Base-by-base conservation (phyloP, 78 protist species). In the Bodo saltans region DNA sequence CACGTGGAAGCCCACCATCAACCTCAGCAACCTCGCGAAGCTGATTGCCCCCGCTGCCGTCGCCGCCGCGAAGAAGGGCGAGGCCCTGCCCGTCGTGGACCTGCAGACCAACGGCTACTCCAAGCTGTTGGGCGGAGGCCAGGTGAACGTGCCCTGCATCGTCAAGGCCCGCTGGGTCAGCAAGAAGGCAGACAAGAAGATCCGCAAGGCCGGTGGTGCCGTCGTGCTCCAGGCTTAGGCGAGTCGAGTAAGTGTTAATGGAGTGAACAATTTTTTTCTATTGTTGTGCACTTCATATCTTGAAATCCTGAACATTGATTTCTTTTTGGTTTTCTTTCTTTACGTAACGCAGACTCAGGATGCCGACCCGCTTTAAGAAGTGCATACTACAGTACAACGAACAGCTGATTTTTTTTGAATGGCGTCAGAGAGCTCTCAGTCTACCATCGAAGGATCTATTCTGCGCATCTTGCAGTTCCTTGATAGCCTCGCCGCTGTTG, bases 51-150 rank as follows among this genome's bases (percentile, higher is more conserved):
- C 86, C 68, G 87, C 90, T 70, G 84, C 83, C 40, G 41, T 92
- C 39, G 37, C 35, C 37, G 85, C 85, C 41, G 75, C 74, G 78
- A 83, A 72, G 83, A 68, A 21, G 42, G 86, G 81, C 60, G 72
- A 32, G n/a, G 90, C 91, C 73, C 94, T 88, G n/a, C 98, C 97
- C 81, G 97, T 98, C 78, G 92, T 98, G 78, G 99, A 98, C 88
- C 87, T 86, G 84, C 92, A 92, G 87, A 80, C 88, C 75, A 72
- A 85, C 70, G 98, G 98, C 42, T 69, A 42, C 86, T 89, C 89
- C 95, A 95, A 98, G 96, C 97, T 97, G 34, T 93, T 97, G 39
- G 99, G 99, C 78, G n/a, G n/a, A n/a, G n/a, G n/a, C n/a, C n/a
- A n/a, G n/a, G n/a, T n/a, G n/a, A n/a, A n/a, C n/a, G 34, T 11